These are phyloP conservation scores for Talaromyces pinophilus DNA, from an alignment of 2,329 filamentous ascomycete genomes.

Conservation along the genomic window DNA sequence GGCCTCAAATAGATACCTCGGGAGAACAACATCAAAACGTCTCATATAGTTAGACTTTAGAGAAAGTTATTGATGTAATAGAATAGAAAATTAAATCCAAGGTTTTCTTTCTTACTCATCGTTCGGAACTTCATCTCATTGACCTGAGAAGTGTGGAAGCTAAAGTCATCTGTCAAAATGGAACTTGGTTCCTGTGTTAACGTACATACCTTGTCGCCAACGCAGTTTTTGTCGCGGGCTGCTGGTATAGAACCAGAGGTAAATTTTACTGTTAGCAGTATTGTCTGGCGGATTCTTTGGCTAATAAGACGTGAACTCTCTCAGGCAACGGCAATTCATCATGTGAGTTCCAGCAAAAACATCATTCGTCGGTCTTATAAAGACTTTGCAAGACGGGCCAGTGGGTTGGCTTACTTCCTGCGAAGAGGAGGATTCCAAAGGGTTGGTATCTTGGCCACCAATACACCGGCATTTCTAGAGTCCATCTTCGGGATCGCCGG, in stretches of 20 bases:
- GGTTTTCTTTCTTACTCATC: no score
- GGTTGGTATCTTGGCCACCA: slow-evolving; percentile 84
- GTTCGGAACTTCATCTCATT: no score
- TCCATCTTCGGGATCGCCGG: slow-evolving; percentile 83
- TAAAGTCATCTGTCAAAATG: no score
- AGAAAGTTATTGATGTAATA: no score
- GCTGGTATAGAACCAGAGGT: slow-evolving; percentile 82
- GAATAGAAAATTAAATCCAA: no score
- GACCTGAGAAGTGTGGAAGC: no score
- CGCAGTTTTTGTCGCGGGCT: slow-evolving; percentile 83
- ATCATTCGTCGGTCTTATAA: slow-evolving; percentile 74
- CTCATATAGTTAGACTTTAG: no score
- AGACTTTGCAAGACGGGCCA: slow-evolving; percentile 79
- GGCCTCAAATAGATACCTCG: no score
- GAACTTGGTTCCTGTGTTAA: no score
- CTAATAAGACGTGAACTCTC: no score
- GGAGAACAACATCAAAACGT: no score
- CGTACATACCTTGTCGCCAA: slow-evolving; percentile 71
- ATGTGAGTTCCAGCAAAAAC: slow-evolving; percentile 75
- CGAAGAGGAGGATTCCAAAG: slow-evolving; percentile 70
- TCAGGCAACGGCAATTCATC: slow-evolving; percentile 66
- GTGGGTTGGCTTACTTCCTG: slow-evolving; percentile 84
- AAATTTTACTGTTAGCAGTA: slow-evolving; percentile 26
- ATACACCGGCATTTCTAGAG: slow-evolving; percentile 93
- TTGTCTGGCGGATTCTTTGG: no score